phyloP scores from a whole-genome alignment of 495 filamentous ascomycete species.

The Penicillium cinerascens region DNA sequence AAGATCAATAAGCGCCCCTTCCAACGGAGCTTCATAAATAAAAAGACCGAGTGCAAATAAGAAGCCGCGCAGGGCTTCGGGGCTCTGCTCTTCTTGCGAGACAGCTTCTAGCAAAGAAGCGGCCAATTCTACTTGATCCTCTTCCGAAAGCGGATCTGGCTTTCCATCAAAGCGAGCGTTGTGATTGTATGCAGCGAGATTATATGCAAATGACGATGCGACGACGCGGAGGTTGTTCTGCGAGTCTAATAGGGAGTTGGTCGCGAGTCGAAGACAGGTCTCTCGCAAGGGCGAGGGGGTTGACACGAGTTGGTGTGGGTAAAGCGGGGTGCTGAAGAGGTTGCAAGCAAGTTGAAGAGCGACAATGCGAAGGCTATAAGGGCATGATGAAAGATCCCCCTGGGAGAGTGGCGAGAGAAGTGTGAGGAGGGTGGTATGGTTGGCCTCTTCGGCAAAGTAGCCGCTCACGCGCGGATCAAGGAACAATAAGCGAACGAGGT shows the following conservation, averaged over 20 bases:
- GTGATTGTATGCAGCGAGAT: constrained; percentile 69
- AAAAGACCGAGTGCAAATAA: constrained; percentile 69
- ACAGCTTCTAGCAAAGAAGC: constrained; percentile 77
- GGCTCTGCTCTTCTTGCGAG: constrained; percentile 58
- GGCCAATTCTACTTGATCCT: constrained; percentile 71
- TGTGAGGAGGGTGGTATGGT: constrained; percentile 58
- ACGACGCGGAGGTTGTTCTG: constrained; percentile 62
- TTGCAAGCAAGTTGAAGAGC: constrained; percentile 65
- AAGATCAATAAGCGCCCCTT: constrained; percentile 72
- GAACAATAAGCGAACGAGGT: constrained; percentile 73
- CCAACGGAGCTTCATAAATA: constrained; percentile 62
- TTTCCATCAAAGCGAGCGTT: constrained; percentile 55
- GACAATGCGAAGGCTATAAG: constrained; percentile 81
- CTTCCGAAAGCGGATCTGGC: constrained; percentile 59
- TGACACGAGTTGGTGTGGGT: constrained; percentile 38
- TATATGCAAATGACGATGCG: constrained; percentile 79
- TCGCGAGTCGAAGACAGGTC: constrained; percentile 42
- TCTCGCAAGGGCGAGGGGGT: constrained; percentile 31
- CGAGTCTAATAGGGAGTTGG: constrained; percentile 52
- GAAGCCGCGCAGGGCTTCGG: constrained; percentile 69
- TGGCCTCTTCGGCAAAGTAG: constrained; percentile 74
- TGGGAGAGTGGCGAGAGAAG: constrained; percentile 55
- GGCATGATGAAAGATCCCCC: constrained; percentile 48
- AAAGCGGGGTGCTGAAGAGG: constrained; percentile 56
- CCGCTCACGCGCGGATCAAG: constrained; percentile 81